phyloP scores from a whole-genome alignment of 2,329 filamentous ascomycete species.

The Penicillium sp. region DNA sequence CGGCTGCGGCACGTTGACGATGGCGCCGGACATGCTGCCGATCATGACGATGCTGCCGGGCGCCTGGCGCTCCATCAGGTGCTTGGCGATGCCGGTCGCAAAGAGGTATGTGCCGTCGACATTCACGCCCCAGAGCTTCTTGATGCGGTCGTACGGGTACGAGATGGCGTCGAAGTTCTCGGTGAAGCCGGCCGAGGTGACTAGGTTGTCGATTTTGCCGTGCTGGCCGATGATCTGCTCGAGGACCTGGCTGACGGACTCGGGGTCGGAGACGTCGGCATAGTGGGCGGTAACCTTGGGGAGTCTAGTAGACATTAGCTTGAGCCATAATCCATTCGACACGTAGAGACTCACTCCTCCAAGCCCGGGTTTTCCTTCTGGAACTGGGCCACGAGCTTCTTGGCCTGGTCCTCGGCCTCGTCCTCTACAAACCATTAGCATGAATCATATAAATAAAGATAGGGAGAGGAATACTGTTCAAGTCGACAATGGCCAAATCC shows the following conservation, averaged over 20 bases:
- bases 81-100: constrained; percentile 76
- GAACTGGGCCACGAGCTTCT: constrained; percentile 71
- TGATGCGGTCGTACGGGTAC: constrained; percentile 85
- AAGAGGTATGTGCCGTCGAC: constrained; percentile 91
- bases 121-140: constrained; percentile 92
- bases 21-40: constrained; percentile 87
- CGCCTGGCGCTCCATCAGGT: constrained; percentile 76
- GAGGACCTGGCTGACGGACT: constrained; percentile 72
- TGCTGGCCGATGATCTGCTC: constrained; percentile 66
- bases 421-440: constrained; percentile 56
- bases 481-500: constrained; percentile 85
- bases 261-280: constrained; percentile 76
- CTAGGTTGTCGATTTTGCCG: constrained; percentile 82
- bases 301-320: constrained; percentile 43
- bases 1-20: constrained; percentile 93
- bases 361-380: constrained; percentile 73
- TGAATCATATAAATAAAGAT: too few relatives aligned
- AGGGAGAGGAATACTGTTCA: constrained; percentile 64
- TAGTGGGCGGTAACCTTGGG: constrained; percentile 88
- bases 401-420: constrained; percentile 74
- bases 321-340: not conserved
- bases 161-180: constrained; percentile 91
- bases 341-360: constrained; percentile 50
- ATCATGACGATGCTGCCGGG: constrained; percentile 89
- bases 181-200: constrained; percentile 94